A percentile compares a stretch with the other conserved stretches of the same genome.
Conservation (phyloP, 352 stramenopile genomes). For the Globisporangium barbulae region DNA sequence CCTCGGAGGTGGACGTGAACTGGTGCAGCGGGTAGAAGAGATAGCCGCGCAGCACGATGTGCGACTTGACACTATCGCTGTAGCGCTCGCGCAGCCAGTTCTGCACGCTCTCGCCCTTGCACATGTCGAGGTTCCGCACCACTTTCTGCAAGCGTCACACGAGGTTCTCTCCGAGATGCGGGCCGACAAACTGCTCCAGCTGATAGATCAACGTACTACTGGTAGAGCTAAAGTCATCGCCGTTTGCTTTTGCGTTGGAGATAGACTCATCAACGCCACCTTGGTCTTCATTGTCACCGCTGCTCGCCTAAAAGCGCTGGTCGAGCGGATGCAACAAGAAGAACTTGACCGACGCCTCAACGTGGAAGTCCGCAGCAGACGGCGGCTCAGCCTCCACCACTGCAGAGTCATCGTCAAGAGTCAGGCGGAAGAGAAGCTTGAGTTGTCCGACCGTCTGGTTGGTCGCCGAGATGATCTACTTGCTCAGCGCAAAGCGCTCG, state of each 20-base stretch:
- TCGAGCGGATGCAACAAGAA: conserved; percentile 56
- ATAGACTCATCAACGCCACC: not conserved
- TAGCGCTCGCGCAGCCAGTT: conserved; percentile 50
- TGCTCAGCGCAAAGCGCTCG: conserved; percentile 45
- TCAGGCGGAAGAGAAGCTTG: conserved; percentile 66
- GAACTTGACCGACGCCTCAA: conserved; percentile 82
- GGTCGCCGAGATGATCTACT: conserved; percentile 57
- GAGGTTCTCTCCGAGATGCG: conserved; percentile 70
- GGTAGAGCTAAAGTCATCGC: not conserved
- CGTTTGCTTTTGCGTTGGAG: not conserved
- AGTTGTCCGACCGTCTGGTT: conserved; percentile 71
- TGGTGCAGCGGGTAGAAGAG: conserved; percentile 59
- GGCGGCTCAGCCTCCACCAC: not conserved
- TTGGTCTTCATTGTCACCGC: too few relatives aligned
- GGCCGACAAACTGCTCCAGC: conserved; percentile 68
- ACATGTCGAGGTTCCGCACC: conserved; percentile 60
- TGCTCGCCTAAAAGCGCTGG: not conserved
- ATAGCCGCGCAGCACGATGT: conserved; percentile 59
- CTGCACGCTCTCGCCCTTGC: conserved; percentile 46
- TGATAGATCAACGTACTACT: conserved; percentile 14
- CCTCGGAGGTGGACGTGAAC: conserved; percentile 44
- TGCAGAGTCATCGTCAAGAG: not conserved
- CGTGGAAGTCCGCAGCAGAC: conserved; percentile 43
- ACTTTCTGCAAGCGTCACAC: conserved; percentile 71
- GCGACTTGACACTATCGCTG: conserved; percentile 46